Conservation (phyloP, 768 basidiomycete genomes). For the Guyanaporus albipodus region DNA sequence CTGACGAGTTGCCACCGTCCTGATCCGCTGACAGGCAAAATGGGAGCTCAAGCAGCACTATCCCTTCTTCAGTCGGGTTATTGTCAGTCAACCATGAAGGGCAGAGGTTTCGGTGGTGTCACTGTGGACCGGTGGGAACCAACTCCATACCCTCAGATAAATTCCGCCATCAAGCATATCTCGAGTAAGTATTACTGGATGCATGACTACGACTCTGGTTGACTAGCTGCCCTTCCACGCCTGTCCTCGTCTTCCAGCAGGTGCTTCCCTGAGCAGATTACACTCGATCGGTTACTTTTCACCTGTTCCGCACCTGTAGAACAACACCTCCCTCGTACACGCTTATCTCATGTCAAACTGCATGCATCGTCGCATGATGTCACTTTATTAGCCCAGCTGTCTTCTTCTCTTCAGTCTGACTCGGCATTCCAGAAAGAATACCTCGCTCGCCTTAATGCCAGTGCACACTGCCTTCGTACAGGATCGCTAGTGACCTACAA, state of each 20-base stretch:
- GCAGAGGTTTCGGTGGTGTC: constrained; percentile 6
- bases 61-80: constrained; percentile 17
- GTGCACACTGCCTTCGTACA: constrained; percentile 4
- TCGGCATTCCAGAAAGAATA: constrained; percentile 1
- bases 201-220: not conserved
- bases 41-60: constrained; percentile 41
- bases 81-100: constrained; percentile 35
- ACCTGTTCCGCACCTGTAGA: not conserved
- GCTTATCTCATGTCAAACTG: not conserved
- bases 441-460: constrained; percentile 1
- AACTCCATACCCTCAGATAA: not conserved
- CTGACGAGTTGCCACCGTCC: constrained; percentile 35
- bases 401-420: not conserved
- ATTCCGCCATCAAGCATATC: not conserved
- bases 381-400: not conserved
- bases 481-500: not conserved
- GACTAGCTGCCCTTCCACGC: too few species aligned
- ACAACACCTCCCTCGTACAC: not conserved
- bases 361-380: not conserved
- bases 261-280: too few species aligned
- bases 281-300: constrained; percentile 1
- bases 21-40: constrained; percentile 41
- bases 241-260: too few species aligned
- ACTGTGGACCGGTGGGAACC: too few species aligned
- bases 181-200: not conserved